phyloP scores from a whole-genome alignment of 495 filamentous ascomycete species.

The Zalerion maritima region DNA sequence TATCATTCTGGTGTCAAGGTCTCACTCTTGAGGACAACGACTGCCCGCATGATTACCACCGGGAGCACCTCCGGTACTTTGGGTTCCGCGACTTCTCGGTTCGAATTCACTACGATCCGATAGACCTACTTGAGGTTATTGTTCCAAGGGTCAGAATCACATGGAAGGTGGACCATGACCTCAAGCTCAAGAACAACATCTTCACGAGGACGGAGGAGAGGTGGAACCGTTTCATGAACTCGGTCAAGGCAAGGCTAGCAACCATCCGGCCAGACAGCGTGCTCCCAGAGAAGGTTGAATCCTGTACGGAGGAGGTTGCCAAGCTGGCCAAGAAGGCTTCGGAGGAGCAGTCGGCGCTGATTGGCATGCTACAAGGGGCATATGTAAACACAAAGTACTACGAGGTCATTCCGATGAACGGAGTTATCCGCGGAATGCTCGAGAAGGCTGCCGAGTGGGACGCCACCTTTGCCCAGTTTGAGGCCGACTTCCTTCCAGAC shows the following conservation, averaged over 20 bases:
- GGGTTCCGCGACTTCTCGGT: slow-evolving; percentile 75
- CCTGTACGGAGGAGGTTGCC: slow-evolving; percentile 70
- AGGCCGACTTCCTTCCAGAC: slow-evolving; percentile 87
- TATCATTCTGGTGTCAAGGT: slow-evolving; percentile 88
- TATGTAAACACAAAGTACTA: slow-evolving; percentile 92
- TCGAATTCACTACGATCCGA: slow-evolving; percentile 79
- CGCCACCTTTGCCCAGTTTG: slow-evolving; percentile 72
- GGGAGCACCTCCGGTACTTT: slow-evolving; percentile 84
- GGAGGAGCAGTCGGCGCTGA: slow-evolving; percentile 60
- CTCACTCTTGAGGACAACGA: slow-evolving; percentile 62
- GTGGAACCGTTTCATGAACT: slow-evolving; percentile 70
- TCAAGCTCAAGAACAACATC: slow-evolving; percentile 84
- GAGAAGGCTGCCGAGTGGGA: slow-evolving; percentile 95
- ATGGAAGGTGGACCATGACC: slow-evolving; percentile 92
- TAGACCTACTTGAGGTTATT: slow-evolving; percentile 88
- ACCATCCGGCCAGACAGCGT: slow-evolving; percentile 85
- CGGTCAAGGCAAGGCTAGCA: slow-evolving; percentile 67
- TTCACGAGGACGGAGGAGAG: slow-evolving; percentile 64
- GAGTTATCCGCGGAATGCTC: slow-evolving; percentile 72
- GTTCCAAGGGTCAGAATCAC: slow-evolving; percentile 81
- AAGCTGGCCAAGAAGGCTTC: slow-evolving; percentile 55
- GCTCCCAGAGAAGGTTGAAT: slow-evolving; percentile 65
- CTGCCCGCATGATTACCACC: slow-evolving; percentile 89
- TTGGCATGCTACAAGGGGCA: slow-evolving; percentile 67
- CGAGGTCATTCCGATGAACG: slow-evolving; percentile 86